Percentiles rank a stretch among this genome's conserved stretches.
These are phyloP conservation scores for Trebouxiophyceae sp. DNA, from an alignment of 163 green algal genomes.

Conservation along the genomic window DNA sequence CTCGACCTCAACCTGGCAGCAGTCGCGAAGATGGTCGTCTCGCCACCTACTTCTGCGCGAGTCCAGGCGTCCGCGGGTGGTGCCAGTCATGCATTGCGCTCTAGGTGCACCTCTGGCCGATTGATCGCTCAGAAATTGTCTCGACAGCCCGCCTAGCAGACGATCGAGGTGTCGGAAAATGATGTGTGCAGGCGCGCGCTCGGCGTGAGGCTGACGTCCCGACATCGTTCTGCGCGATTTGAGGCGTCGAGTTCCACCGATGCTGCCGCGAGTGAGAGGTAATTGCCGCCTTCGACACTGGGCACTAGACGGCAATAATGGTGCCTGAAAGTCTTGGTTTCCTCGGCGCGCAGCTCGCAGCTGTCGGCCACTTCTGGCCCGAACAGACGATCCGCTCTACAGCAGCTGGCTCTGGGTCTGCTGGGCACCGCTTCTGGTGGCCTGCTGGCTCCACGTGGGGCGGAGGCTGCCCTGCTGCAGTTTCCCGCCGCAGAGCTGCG, in stretches of 20 bases:
- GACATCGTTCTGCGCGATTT: no score
- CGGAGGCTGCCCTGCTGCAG: conserved; percentile 24
- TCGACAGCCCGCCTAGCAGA: no score
- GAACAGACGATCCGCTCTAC: neutral
- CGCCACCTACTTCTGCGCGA: no score
- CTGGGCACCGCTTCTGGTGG: neutral
- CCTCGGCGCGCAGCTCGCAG: neutral
- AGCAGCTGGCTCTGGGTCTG: neutral
- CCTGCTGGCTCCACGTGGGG: neutral
- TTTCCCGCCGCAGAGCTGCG: conserved; percentile 31
- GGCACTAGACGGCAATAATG: neutral
- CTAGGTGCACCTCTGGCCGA: no score
- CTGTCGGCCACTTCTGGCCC: neutral
- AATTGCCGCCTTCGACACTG: neutral
- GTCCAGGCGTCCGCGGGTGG: no score
- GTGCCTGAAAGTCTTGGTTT: neutral
- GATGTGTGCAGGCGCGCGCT: no score
- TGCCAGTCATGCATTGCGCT: no score
- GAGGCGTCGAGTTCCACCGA: no score
- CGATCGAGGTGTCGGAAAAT: no score
- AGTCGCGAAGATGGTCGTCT: neutral
- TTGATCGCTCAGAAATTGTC: no score
- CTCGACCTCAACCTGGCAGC: neutral
- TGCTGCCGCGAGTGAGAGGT: no score
- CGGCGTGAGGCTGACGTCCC: no score